Conservation (phyloP, 805 yeast genomes). For the Huiozyma sinensis region DNA sequence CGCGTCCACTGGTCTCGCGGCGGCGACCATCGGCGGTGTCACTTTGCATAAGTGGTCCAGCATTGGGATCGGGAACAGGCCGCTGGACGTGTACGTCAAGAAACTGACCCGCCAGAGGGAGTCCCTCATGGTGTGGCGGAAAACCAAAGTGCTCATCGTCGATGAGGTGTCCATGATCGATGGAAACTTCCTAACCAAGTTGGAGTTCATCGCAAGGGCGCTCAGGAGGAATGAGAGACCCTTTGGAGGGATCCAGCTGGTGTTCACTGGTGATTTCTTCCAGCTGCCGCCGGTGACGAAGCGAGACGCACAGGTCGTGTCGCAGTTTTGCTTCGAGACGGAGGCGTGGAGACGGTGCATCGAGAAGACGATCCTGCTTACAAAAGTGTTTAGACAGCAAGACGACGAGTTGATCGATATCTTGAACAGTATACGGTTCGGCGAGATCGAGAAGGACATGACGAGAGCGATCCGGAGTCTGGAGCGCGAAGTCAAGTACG, state of each 20-base stretch:
- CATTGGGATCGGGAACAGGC: conserved; percentile 61
- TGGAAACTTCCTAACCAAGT: conserved; percentile 52
- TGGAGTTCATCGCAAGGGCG: conserved; percentile 47
- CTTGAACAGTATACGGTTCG: conserved; percentile 72
- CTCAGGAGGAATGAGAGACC: conserved; percentile 40
- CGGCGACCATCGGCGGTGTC: conserved; percentile 70
- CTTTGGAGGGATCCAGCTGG: conserved; percentile 72
- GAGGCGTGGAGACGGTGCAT: conserved; percentile 51
- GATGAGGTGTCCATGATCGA: conserved; percentile 81
- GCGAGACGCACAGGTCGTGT: conserved; percentile 15
- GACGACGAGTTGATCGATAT: conserved; percentile 64
- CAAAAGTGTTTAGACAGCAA: conserved; percentile 69
- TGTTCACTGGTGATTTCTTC: conserved; percentile 72
- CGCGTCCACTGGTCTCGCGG: conserved; percentile 80
- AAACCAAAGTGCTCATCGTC: conserved; percentile 51
- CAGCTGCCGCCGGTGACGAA: conserved; percentile 58
- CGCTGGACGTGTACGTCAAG: conserved; percentile 32
- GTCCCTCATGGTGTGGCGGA: conserved; percentile 41
- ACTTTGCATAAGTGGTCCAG: conserved; percentile 69
- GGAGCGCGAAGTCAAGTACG: conserved; percentile 45
- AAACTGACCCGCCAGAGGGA: conserved; percentile 12
- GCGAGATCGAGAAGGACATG: conserved; percentile 44
- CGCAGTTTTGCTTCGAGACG: conserved; percentile 40
- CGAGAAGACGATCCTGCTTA: conserved; percentile 44
- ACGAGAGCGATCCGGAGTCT: conserved; percentile 39